These are phyloP conservation scores for Neurospora sp. DNA, from an alignment of 495 filamentous ascomycete species.

Conservation along the genomic window DNA sequence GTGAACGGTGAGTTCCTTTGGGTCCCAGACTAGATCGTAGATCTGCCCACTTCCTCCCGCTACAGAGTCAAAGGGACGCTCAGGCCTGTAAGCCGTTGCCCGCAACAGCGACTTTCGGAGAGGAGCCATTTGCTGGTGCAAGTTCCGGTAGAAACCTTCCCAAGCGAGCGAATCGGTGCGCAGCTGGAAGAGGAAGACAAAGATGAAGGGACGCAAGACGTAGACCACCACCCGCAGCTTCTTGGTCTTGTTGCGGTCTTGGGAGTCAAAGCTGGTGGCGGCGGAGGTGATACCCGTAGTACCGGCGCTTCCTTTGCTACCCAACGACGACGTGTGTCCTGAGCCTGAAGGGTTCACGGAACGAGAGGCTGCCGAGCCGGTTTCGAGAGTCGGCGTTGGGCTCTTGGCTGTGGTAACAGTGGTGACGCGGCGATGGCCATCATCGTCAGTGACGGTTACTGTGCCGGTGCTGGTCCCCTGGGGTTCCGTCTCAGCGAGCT, in stretches of 20 bases:
- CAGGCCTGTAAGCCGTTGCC: slow-evolving; percentile 49
- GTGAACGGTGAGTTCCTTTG: slow-evolving; percentile 61
- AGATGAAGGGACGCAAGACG: slow-evolving; percentile 76
- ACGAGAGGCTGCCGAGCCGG: background rate
- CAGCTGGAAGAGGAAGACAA: slow-evolving; percentile 75
- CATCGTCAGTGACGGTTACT: background rate
- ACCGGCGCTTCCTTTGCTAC: background rate
- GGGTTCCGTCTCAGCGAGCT: slow-evolving; percentile 10
- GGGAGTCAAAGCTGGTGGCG: slow-evolving; percentile 26
- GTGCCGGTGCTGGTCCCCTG: background rate
- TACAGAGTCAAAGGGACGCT: slow-evolving; percentile 26
- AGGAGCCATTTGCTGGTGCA: slow-evolving; percentile 73
- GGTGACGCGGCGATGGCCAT: slow-evolving; percentile 5
- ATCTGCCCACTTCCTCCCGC: slow-evolving; percentile 40
- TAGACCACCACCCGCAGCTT: slow-evolving; percentile 64
- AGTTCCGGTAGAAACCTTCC: slow-evolving; percentile 62
- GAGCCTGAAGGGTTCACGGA: background rate
- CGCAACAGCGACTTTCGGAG: slow-evolving; percentile 60
- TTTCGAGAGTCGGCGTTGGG: background rate
- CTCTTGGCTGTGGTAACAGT: slow-evolving; percentile 4
- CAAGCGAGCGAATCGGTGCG: slow-evolving; percentile 55
- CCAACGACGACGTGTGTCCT: background rate
- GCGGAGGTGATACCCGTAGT: background rate
- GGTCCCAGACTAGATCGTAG: slow-evolving; percentile 82
- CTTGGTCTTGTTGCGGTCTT: slow-evolving; percentile 41